Conservation (phyloP, 1,284 basidiomycete genomes). For the Ustilago lituana region DNA sequence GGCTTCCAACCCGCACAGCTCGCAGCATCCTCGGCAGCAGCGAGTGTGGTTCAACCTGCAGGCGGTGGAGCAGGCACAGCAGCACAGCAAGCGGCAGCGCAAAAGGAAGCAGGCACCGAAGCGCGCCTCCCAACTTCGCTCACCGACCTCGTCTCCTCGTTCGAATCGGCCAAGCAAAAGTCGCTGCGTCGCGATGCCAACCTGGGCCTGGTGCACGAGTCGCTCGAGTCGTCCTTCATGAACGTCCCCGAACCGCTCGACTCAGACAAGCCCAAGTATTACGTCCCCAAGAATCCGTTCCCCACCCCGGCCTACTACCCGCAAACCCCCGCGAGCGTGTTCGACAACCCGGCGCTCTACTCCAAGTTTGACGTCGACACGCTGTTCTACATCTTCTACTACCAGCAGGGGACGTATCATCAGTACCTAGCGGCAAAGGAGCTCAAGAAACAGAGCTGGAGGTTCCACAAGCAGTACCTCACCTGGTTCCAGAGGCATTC, state of each 20-base stretch:
- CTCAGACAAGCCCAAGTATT: slow-evolving; percentile 78
- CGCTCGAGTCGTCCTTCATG: slow-evolving; percentile 87
- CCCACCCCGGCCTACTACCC: slow-evolving; percentile 95
- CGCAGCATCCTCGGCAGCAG: slow-evolving; percentile 69
- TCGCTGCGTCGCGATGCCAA: slow-evolving; percentile 84
- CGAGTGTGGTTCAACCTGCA: slow-evolving; percentile 54
- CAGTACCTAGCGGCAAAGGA: slow-evolving; percentile 98
- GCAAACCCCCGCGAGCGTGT: slow-evolving; percentile 81
- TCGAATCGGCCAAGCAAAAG: slow-evolving; percentile 94
- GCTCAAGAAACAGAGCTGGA: slow-evolving; percentile 96
- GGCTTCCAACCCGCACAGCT: slow-evolving; percentile 61
- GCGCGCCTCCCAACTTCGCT: slow-evolving; percentile 76
- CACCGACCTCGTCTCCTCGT: slow-evolving; percentile 91
- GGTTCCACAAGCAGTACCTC: slow-evolving; percentile 98
- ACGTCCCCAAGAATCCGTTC: slow-evolving; percentile 91
- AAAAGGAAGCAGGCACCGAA: slow-evolving; percentile 55
- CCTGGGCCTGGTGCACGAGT: slow-evolving; percentile 77
- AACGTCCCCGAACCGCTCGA: slow-evolving; percentile 91
- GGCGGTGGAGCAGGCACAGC: slow-evolving; percentile 54
- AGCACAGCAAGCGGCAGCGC: slow-evolving; percentile 51
- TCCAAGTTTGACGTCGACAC: slow-evolving; percentile 95
- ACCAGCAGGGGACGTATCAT: slow-evolving; percentile 94
- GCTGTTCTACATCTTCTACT: slow-evolving; percentile 99
- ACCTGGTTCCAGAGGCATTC: slow-evolving; percentile 99
- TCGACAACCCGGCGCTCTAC: slow-evolving; percentile 88